Conservation (phyloP, 805 yeast genomes). For the Yarrowia divulgata region DNA sequence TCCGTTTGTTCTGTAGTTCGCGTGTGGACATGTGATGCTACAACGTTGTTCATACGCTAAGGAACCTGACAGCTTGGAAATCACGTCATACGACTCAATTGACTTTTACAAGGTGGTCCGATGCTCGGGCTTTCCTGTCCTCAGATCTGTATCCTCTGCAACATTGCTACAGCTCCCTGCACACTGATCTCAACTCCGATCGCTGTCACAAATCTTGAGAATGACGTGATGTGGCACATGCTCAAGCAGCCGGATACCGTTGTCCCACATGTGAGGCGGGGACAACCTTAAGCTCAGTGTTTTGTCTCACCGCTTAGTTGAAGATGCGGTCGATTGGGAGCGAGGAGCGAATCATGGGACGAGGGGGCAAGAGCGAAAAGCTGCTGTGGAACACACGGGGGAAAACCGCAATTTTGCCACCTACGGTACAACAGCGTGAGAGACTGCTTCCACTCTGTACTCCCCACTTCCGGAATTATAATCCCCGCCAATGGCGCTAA, state of each 20-base stretch:
- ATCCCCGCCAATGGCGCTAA: background rate
- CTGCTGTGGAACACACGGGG: no score
- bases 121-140: no score
- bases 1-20: background rate
- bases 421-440: no score
- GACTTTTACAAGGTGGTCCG: background rate
- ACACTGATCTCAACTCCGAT: background rate
- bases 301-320: constrained; percentile 31
- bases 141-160: no score
- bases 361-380: background rate
- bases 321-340: constrained; percentile 8
- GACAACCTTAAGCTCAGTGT: constrained; percentile 32
- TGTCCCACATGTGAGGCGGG: constrained; percentile 32
- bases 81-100: constrained; percentile 21
- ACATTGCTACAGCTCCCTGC: no score
- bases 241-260: constrained; percentile 25
- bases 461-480: constrained; percentile 1
- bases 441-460: no score
- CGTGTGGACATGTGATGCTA: constrained; percentile 12
- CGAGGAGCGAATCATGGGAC: constrained; percentile 15
- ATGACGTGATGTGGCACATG: constrained; percentile 38
- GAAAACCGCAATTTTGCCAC: no score
- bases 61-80: background rate
- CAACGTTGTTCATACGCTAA: background rate
- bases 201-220: background rate